Conservation (phyloP, 306 rosid genomes). For the Ochetophila trinervis region DNA sequence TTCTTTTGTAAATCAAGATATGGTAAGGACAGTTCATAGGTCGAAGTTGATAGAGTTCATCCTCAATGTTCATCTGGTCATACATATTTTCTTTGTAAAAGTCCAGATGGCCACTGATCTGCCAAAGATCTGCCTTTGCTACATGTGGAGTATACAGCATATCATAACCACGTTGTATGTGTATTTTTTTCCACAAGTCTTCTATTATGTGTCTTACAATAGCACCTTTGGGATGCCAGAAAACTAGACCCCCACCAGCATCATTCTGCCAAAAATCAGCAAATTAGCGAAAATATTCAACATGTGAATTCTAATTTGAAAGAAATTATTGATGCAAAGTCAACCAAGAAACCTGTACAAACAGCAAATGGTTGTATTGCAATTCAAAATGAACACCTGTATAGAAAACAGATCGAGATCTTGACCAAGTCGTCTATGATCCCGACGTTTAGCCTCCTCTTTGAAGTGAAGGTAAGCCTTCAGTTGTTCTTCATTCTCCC, state of each 20-base stretch:
- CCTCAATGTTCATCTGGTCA: conserved; percentile 87
- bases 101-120: conserved; percentile 95
- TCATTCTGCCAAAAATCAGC: conserved; percentile 59
- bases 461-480: conserved; percentile 89
- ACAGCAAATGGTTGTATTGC: conserved; percentile 18
- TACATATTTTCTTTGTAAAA: conserved; percentile 91
- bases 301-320: conserved; percentile 15
- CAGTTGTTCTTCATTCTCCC: conserved; percentile 90
- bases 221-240: conserved; percentile 99
- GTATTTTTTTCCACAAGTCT: conserved; percentile 83
- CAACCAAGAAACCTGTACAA: conserved; percentile 5
- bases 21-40: conserved; percentile 99
- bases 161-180: conserved; percentile 75
- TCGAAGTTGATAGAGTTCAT: conserved; percentile 91
- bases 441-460: conserved; percentile 95
- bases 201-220: conserved; percentile 83
- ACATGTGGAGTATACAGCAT: conserved; percentile 93
- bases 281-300: conserved; percentile 26
- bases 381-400: conserved; percentile 51
- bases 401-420: conserved; percentile 95
- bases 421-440: conserved; percentile 93
- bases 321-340: conserved; percentile 1
- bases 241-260: conserved; percentile 97
- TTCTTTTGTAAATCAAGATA: conserved; percentile 84
- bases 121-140: conserved; percentile 97